Percentiles rank a stretch among this genome's conserved stretches.
These are phyloP conservation scores for Arabidopsis suecica DNA, from an alignment of 345 rosid genomes.

Conservation along the genomic window DNA sequence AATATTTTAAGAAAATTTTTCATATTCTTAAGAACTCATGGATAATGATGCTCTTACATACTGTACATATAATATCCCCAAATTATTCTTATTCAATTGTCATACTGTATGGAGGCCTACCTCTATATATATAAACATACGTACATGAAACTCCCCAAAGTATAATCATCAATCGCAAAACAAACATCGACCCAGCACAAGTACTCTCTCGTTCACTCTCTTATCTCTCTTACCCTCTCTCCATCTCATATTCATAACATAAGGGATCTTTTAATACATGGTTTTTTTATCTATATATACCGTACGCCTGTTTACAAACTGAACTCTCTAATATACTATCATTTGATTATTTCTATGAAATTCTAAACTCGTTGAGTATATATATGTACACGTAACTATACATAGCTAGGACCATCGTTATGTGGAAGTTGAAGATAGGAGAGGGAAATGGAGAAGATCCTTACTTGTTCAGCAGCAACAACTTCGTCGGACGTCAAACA, in stretches of 20 bases:
- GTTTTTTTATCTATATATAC: neutral
- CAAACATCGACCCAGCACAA: constrained; percentile 1
- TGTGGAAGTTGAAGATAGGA: constrained; percentile 62
- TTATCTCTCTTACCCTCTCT: neutral
- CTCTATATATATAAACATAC: constrained; percentile 18
- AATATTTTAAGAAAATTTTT: too few relatives aligned
- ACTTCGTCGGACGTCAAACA: constrained; percentile 52
- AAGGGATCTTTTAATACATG: neutral
- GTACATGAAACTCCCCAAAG: constrained; percentile 1
- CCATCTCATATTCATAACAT: neutral
- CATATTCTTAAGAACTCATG: too few relatives aligned
- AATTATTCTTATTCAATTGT: neutral
- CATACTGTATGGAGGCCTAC: neutral
- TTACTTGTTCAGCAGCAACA: constrained; percentile 50
- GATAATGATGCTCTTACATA: too few relatives aligned
- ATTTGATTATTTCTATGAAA: neutral
- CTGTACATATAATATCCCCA: neutral
- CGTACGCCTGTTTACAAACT: neutral
- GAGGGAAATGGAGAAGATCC: constrained; percentile 51
- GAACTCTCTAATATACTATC: neutral
- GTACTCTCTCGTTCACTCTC: constrained; percentile 2
- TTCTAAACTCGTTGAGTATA: neutral
- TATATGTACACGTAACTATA: neutral
- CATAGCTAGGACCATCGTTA: constrained; percentile 4
- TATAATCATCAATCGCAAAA: neutral